A percentile compares a stretch with the other conserved stretches of the same genome.
phyloP scores from a whole-genome alignment of 192 early-diverging fungal species.

The Umbelopsis sp. region DNA sequence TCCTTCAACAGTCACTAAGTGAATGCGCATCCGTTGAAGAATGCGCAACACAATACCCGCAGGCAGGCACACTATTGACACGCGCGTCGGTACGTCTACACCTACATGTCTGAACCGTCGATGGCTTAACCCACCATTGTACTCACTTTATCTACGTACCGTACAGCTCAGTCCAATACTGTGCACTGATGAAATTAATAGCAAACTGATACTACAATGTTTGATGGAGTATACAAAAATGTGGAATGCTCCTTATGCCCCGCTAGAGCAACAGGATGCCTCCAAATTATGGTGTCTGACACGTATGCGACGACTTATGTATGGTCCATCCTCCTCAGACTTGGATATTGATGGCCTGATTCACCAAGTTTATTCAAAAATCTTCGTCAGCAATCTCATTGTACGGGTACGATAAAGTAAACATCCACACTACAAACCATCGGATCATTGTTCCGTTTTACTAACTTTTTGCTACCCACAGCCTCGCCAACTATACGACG shows the following conservation, averaged over 20 bases:
- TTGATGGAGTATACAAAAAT: conserved; percentile 2
- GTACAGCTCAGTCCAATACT: neutral
- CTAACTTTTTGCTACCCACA: neutral
- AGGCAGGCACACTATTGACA: neutral
- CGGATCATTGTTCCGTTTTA: too few species aligned
- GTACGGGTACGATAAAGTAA: too few species aligned
- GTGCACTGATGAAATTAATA: neutral
- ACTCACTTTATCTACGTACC: neutral
- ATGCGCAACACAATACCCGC: neutral
- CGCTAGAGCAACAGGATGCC: neutral
- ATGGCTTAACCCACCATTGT: neutral
- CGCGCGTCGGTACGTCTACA: neutral
- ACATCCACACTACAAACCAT: too few species aligned
- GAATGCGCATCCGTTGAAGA: neutral
- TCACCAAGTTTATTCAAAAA: neutral
- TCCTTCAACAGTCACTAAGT: neutral
- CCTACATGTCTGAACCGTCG: neutral
- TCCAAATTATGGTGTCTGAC: conserved; percentile 11
- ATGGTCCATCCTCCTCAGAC: neutral
- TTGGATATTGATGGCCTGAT: neutral
- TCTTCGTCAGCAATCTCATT: too few species aligned
- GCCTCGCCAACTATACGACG: neutral
- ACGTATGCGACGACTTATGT: neutral
- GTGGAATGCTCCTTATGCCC: neutral
- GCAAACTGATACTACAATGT: neutral